Conservation (phyloP, 139 green algal genomes). For the Edaphochlamys debaryana region DNA sequence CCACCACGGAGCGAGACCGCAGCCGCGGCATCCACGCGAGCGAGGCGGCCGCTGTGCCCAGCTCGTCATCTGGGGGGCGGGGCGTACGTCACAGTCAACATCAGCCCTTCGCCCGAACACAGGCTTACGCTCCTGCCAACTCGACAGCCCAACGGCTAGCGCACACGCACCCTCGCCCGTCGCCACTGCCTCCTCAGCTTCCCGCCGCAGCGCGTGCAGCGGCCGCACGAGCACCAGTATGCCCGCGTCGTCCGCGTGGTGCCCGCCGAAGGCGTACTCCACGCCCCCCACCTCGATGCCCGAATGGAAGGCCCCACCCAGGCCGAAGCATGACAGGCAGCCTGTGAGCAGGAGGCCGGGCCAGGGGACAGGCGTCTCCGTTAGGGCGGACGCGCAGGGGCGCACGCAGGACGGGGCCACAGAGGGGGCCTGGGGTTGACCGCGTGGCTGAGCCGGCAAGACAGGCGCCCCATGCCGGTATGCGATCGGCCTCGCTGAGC, state of each 20-base stretch:
- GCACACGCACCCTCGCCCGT: not conserved
- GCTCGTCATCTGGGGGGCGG: not conserved
- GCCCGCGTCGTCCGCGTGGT: not conserved
- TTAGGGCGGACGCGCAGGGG: too few species aligned
- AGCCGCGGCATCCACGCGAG: slow-evolving; percentile 24
- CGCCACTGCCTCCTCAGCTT: slow-evolving; percentile 1
- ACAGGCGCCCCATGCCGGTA: too few species aligned
- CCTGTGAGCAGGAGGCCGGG: too few species aligned
- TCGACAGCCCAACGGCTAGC: too few species aligned
- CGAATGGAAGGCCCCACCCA: slow-evolving; percentile 26
- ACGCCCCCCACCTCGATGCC: slow-evolving; percentile 4
- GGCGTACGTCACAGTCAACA: not conserved
- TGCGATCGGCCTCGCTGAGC: too few species aligned
- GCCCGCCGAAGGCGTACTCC: slow-evolving; percentile 33
- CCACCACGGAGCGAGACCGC: slow-evolving; percentile 2
- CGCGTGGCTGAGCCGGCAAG: too few species aligned
- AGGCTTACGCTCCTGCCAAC: too few species aligned
- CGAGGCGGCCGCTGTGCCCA: not conserved
- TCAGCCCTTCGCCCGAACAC: too few species aligned
- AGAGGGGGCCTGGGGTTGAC: too few species aligned
- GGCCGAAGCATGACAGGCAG: not conserved
- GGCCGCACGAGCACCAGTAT: slow-evolving; percentile 7
- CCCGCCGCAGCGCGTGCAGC: not conserved
- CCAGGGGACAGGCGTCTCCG: too few species aligned
- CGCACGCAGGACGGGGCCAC: too few species aligned